Percentiles rank a stretch among this genome's conserved stretches.
These are phyloP conservation scores for Phylloporus sp. DNA, from an alignment of 768 basidiomycete species.

Conservation along the genomic window DNA sequence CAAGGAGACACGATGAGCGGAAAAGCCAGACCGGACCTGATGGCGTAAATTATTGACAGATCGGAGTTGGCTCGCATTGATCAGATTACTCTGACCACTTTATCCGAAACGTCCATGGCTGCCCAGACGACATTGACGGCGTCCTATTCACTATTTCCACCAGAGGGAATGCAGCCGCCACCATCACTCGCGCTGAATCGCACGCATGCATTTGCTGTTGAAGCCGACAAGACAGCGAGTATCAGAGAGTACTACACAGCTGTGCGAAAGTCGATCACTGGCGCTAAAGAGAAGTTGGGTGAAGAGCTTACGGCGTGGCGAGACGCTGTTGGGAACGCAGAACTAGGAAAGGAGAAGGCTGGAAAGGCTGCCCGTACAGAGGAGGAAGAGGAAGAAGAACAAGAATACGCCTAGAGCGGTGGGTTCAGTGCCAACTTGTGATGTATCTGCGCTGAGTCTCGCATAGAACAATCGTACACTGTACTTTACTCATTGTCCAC, in stretches of 20 bases:
- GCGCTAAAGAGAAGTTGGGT: constrained; percentile 54
- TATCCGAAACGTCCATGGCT: constrained; percentile 12
- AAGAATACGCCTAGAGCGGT: constrained; percentile 12
- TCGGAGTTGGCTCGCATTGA: constrained; percentile 20
- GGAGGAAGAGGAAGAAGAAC: constrained; percentile 46
- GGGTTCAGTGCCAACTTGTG: neutral
- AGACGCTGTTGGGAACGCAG: constrained; percentile 64
- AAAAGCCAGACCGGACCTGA: neutral
- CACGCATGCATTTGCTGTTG: constrained; percentile 25
- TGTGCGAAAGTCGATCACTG: constrained; percentile 45
- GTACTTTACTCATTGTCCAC: neutral
- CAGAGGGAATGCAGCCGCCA: constrained; percentile 13
- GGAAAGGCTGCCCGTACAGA: constrained; percentile 41
- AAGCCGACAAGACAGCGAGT: constrained; percentile 14
- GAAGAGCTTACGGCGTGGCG: constrained; percentile 72
- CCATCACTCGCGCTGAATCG: constrained; percentile 20
- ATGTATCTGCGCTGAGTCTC: neutral
- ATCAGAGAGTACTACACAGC: constrained; percentile 43
- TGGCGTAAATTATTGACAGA: neutral
- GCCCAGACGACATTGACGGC: constrained; percentile 12
- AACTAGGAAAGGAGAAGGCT: constrained; percentile 56
- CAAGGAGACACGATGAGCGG: neutral
- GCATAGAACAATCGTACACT: neutral
- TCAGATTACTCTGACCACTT: constrained; percentile 21
- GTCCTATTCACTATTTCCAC: constrained; percentile 23